These are phyloP conservation scores for Crithidia sp. DNA, from an alignment of 208 protist species.

Conservation along the genomic window DNA sequence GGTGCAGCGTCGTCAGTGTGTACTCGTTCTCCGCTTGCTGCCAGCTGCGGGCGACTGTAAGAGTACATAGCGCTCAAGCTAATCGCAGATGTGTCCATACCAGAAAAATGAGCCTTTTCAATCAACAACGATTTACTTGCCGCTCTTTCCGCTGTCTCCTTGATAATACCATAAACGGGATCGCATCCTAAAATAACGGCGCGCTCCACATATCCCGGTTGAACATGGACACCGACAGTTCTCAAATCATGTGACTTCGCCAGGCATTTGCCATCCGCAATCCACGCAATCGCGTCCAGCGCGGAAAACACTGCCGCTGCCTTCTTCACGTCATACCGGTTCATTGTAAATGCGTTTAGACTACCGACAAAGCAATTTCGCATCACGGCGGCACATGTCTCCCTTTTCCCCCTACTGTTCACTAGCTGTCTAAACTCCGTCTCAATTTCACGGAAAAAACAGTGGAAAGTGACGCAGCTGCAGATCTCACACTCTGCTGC, in stretches of 20 bases:
- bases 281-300: slow-evolving; percentile 16
- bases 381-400: slow-evolving; percentile 1
- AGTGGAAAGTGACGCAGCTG: slow-evolving; percentile 27
- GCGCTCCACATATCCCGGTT: slow-evolving; percentile 10
- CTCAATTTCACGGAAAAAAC: slow-evolving; percentile 17
- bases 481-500: slow-evolving; percentile 25
- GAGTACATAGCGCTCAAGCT: neutral
- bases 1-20: too few species aligned
- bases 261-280: slow-evolving; percentile 9
- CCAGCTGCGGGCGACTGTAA: too few species aligned
- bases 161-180: slow-evolving; percentile 3
- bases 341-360: slow-evolving; percentile 25
- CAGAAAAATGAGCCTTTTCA: neutral
- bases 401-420: neutral
- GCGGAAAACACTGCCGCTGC: neutral
- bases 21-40: too few species aligned
- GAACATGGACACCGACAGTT: neutral
- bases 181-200: slow-evolving; percentile 13
- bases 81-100: slow-evolving; percentile 1
- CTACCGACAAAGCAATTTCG: slow-evolving; percentile 17
- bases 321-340: slow-evolving; percentile 20
- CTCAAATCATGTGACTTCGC: slow-evolving; percentile 2
- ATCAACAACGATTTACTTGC: neutral
- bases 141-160: too few species aligned
- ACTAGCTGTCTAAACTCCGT: neutral